These are phyloP conservation scores for Epichloe baconii DNA, from an alignment of 2,329 filamentous ascomycete genomes.

Conservation along the genomic window DNA sequence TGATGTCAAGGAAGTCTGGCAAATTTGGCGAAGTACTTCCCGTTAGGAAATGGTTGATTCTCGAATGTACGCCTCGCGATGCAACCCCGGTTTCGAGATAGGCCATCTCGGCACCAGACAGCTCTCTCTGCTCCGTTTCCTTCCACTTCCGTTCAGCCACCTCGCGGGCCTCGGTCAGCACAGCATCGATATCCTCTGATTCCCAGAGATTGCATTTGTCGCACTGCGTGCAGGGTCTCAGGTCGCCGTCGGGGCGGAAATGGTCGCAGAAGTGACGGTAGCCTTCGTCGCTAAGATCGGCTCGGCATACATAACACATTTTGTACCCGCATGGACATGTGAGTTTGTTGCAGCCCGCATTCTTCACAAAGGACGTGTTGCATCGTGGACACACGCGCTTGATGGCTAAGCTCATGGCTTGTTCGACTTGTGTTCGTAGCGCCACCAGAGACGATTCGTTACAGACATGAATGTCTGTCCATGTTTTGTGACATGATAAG, in stretches of 20 bases:
- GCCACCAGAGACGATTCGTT: slow-evolving; percentile 73
- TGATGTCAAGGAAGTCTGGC: slow-evolving; percentile 30
- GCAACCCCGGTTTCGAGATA: slow-evolving; percentile 43
- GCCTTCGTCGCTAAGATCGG: slow-evolving; percentile 58
- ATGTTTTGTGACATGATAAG: slow-evolving; percentile 66
- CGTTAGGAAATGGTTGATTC: slow-evolving; percentile 20
- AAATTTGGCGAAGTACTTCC: slow-evolving; percentile 24
- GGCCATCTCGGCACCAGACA: slow-evolving; percentile 40
- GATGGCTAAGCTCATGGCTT: slow-evolving; percentile 83
- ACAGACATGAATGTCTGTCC: slow-evolving; percentile 82
- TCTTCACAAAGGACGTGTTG: slow-evolving; percentile 85
- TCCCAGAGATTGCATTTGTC: slow-evolving; percentile 70
- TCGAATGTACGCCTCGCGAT: slow-evolving; percentile 11
- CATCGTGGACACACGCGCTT: slow-evolving; percentile 92
- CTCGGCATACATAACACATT: slow-evolving; percentile 96
- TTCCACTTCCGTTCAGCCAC: slow-evolving; percentile 62
- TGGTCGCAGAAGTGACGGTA: slow-evolving; percentile 96
- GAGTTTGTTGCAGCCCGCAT: slow-evolving; percentile 89
- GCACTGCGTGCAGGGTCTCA: slow-evolving; percentile 61
- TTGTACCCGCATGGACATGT: slow-evolving; percentile 91
- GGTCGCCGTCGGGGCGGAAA: slow-evolving; percentile 70
- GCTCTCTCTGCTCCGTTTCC: slow-evolving; percentile 45
- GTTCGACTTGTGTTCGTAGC: slow-evolving; percentile 78
- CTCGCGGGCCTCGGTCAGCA: slow-evolving; percentile 54
- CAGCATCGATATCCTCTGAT: slow-evolving; percentile 56